phyloP scores from a whole-genome alignment of 2,329 filamentous ascomycete genomes.

The Thielaviopsis musarum region DNA sequence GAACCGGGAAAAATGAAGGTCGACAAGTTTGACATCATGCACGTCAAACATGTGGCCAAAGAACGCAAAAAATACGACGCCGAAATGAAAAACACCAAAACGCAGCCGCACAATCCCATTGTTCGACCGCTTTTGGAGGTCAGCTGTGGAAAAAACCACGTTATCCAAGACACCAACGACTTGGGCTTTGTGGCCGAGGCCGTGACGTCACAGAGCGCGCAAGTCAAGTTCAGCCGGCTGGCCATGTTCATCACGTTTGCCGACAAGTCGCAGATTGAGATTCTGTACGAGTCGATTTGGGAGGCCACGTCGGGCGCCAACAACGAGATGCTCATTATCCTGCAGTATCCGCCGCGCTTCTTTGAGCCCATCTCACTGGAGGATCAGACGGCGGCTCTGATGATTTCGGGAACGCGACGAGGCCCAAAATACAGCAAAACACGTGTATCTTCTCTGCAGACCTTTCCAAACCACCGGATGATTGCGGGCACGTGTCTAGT shows the following conservation, averaged over 20 bases:
- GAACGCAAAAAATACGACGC: slow-evolving; percentile 13
- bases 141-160: slow-evolving; percentile 33
- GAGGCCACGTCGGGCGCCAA: slow-evolving; percentile 25
- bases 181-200: slow-evolving; percentile 29
- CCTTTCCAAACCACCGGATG: slow-evolving; percentile 1
- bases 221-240: slow-evolving; percentile 26
- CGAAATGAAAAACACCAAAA: slow-evolving; percentile 13
- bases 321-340: slow-evolving; percentile 30
- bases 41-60: slow-evolving; percentile 15
- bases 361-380: slow-evolving; percentile 19
- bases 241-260: slow-evolving; percentile 24
- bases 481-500: slow-evolving; percentile 5
- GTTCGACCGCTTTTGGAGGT: slow-evolving; percentile 15
- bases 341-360: slow-evolving; percentile 34
- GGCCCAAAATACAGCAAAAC: not conserved
- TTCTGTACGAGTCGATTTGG: slow-evolving; percentile 31
- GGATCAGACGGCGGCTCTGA: not conserved
- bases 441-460: not conserved
- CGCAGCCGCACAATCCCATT: slow-evolving; percentile 13
- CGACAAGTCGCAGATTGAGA: slow-evolving; percentile 23
- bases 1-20: slow-evolving; percentile 20
- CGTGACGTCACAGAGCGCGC: slow-evolving; percentile 19
- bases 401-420: not conserved
- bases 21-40: slow-evolving; percentile 15
- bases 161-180: slow-evolving; percentile 16